Evolutionary conservation across 2,329 filamentous ascomycete genomes (phyloP).

Genomic region (Fusarium sp.): DNA sequence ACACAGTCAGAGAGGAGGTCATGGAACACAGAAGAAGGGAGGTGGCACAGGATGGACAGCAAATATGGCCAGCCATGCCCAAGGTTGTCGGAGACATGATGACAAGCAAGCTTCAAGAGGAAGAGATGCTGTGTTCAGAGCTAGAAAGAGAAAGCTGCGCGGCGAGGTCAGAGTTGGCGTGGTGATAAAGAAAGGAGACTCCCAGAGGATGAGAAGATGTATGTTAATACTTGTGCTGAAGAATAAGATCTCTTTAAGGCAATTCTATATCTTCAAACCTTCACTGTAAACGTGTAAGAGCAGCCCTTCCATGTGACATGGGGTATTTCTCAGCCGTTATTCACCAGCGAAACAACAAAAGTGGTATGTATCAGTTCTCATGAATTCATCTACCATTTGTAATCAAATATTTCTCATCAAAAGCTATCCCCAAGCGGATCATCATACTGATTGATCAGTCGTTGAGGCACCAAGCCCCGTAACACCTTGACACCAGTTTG

Average conservation of each 20-base stretch:
- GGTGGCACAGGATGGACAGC: conserved; percentile 50
- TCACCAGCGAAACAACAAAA: background rate
- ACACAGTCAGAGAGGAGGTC: conserved; percentile 55
- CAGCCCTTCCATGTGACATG: background rate
- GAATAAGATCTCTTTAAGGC: background rate
- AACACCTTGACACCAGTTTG: conserved; percentile 70
- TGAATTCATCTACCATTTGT: background rate
- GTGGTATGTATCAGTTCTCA: background rate
- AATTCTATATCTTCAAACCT: background rate
- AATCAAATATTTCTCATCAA: background rate
- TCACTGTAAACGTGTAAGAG: background rate
- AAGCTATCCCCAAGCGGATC: conserved; percentile 1
- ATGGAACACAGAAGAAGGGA: conserved; percentile 57
- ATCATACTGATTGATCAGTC: conserved; percentile 44
- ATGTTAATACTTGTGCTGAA: background rate
- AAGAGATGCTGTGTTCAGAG: conserved; percentile 44
- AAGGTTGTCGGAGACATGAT: conserved; percentile 33
- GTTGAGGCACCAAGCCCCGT: conserved; percentile 45
- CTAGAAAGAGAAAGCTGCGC: conserved; percentile 25
- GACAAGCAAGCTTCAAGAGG: conserved; percentile 38
- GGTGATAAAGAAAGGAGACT: conserved; percentile 4
- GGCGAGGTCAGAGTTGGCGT: conserved; percentile 22
- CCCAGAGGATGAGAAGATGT: background rate
- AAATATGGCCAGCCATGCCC: conserved; percentile 58
- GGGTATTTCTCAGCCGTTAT: background rate